Percentiles rank a stretch among this genome's conserved stretches.
Evolutionary conservation across 2,329 filamentous ascomycete genomes (phyloP).

Genomic region (Didymella exigua): DNA sequence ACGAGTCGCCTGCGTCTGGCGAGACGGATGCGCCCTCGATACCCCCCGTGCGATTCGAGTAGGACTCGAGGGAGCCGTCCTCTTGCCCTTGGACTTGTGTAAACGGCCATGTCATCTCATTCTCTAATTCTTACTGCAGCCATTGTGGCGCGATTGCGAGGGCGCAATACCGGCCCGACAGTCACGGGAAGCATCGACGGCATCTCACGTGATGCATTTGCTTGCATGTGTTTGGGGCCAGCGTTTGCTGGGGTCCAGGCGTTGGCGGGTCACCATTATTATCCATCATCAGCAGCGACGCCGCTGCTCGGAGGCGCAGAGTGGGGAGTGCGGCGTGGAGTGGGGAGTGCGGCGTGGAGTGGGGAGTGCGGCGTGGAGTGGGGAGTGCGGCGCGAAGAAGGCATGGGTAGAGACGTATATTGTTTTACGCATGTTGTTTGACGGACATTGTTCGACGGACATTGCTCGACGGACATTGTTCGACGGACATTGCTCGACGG

Average conservation of each 20-base stretch:
- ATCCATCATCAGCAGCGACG: neutral
- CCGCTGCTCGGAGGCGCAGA: neutral
- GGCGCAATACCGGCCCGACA: neutral
- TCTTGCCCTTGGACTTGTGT: neutral
- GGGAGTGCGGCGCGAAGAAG: neutral
- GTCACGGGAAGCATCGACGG: neutral
- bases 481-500: too few relatives aligned
- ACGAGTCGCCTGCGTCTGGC: conserved; percentile 22
- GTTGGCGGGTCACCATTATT: neutral
- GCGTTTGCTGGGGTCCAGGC: conserved; percentile 3
- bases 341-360: neutral
- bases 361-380: neutral
- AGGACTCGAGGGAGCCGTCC: neutral
- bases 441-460: too few relatives aligned
- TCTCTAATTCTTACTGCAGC: neutral
- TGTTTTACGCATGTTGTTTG: too few relatives aligned
- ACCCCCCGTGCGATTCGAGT: conserved; percentile 35
- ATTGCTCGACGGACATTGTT: too few relatives aligned
- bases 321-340: neutral
- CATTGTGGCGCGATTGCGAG: neutral
- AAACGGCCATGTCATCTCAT: neutral
- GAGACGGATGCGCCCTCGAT: conserved; percentile 23
- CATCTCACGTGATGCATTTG: conserved; percentile 1
- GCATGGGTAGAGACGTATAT: neutral
- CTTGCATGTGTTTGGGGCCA: neutral